A percentile compares a stretch with the other conserved stretches of the same genome.
Evolutionary conservation across 306 rosid genomes (phyloP).

Genomic region (Spatholobus suberectus): DNA sequence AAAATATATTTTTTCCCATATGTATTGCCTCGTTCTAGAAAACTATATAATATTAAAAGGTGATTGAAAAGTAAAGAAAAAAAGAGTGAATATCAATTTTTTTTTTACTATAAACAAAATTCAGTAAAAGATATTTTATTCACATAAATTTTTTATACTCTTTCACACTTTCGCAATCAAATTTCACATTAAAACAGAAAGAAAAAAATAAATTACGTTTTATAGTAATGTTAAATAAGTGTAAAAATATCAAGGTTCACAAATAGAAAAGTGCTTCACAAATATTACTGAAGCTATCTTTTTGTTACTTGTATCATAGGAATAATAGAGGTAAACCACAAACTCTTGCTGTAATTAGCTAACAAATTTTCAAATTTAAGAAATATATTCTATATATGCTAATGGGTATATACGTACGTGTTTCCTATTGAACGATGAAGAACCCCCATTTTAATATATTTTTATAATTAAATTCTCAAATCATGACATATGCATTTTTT

Average conservation of each 20-base stretch:
- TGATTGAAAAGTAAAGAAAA: background rate
- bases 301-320: background rate
- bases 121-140: background rate
- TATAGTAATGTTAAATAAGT: background rate
- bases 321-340: background rate
- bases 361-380: background rate
- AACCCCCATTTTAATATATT: background rate
- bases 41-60: background rate
- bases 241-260: background rate
- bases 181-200: background rate
- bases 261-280: background rate
- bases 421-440: background rate
- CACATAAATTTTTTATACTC: background rate
- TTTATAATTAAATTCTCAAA: background rate
- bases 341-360: background rate
- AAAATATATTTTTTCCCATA: background rate
- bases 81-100: background rate
- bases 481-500: background rate
- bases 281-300: background rate
- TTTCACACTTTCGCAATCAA: background rate
- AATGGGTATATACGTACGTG: background rate
- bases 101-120: background rate
- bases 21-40: background rate
- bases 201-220: background rate
- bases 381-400: background rate